Evolutionary conservation across 1,284 basidiomycete genomes (phyloP).

Genomic region (Cyathus olla): DNA sequence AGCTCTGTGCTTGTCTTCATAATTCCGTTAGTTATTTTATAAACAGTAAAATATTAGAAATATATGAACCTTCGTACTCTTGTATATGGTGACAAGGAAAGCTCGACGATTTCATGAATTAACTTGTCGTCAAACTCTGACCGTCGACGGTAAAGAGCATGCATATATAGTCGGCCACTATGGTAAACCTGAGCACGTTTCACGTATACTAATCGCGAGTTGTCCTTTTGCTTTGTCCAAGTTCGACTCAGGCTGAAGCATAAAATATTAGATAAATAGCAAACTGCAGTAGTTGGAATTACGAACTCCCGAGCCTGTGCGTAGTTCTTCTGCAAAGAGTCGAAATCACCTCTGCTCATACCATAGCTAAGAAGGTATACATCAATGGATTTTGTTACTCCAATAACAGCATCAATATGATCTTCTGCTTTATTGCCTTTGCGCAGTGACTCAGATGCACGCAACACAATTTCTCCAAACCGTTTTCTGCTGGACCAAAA

Average conservation of each 20-base stretch:
- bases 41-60: constrained; percentile 3
- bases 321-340: constrained; percentile 77
- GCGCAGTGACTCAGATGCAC: constrained; percentile 77
- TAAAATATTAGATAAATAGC: constrained; percentile 8
- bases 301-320: constrained; percentile 76
- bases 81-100: constrained; percentile 89
- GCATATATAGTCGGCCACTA: constrained; percentile 79
- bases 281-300: not conserved
- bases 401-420: constrained; percentile 91
- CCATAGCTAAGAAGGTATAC: constrained; percentile 83
- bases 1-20: constrained; percentile 76
- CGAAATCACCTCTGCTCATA: constrained; percentile 68
- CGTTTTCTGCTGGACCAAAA: constrained; percentile 71
- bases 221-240: constrained; percentile 80
- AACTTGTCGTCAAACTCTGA: constrained; percentile 86
- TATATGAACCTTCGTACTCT: constrained; percentile 74
- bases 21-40: constrained; percentile 1
- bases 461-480: constrained; percentile 79
- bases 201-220: constrained; percentile 81
- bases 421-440: constrained; percentile 79
- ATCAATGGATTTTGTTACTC: constrained; percentile 78
- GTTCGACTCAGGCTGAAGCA: constrained; percentile 68
- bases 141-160: constrained; percentile 85
- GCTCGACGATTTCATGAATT: constrained; percentile 82
- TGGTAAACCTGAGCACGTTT: constrained; percentile 87